These are phyloP conservation scores for Sedum album DNA, from an alignment of 164 flowering plant species.

Conservation along the genomic window DNA sequence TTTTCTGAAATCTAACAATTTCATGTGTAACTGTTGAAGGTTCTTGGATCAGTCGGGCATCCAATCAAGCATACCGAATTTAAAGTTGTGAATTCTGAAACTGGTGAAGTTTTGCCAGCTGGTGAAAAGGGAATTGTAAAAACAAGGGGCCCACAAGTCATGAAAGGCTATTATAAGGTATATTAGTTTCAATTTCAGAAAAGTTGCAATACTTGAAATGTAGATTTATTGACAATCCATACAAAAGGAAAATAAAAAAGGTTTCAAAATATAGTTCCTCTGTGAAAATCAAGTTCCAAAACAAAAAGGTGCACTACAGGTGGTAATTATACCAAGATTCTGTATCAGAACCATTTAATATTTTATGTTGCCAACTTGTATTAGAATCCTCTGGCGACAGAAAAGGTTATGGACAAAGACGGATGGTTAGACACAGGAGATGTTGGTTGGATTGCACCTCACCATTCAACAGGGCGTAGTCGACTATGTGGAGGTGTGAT, in stretches of 20 bases:
- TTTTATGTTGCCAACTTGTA: slow-evolving; percentile 9
- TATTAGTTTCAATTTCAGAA: too few species aligned
- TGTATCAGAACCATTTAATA: neutral
- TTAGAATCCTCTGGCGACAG: slow-evolving; percentile 71
- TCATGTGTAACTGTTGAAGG: slow-evolving; percentile 45
- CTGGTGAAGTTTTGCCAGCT: slow-evolving; percentile 49
- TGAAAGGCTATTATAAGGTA: slow-evolving; percentile 96
- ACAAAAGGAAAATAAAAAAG: neutral
- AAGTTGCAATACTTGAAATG: neutral
- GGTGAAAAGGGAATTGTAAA: slow-evolving; percentile 74
- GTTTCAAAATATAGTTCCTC: neutral
- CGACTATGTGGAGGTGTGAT: slow-evolving; percentile 69
- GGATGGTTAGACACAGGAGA: slow-evolving; percentile 93
- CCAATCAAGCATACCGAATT: slow-evolving; percentile 67
- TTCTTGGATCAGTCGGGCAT: slow-evolving; percentile 83
- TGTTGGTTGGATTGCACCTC: slow-evolving; percentile 89
- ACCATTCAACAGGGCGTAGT: slow-evolving; percentile 65
- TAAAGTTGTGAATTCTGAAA: slow-evolving; percentile 70
- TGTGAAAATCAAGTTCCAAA: neutral
- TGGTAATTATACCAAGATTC: neutral
- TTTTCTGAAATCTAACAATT: slow-evolving; percentile 17
- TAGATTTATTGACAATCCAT: neutral
- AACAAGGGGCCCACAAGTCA: slow-evolving; percentile 83
- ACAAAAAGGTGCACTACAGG: too few species aligned
- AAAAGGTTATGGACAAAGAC: slow-evolving; percentile 49